Evolutionary conservation across 164 flowering plant species (phyloP), one percentile per base, ranked within the genome.

Genomic region (Pachysandra terminalis): DNA sequence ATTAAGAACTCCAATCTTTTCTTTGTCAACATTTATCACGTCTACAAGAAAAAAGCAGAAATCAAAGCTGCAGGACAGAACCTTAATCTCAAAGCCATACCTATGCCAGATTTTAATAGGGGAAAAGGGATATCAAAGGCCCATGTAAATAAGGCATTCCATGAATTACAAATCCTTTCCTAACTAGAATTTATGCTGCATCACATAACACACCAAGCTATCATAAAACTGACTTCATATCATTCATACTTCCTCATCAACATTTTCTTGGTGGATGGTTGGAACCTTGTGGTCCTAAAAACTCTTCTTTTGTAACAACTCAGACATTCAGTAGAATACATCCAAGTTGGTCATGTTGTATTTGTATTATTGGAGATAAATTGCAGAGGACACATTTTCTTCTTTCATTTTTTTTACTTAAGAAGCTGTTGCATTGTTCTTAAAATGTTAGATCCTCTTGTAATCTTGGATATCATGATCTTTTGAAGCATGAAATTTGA

Each of bases 1-100:
- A 45, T 45, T 5, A 45, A 45, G 51, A 45, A 45, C 10, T 45
- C 6, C 37, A 32, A 45, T 45, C 23, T 26, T 24, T 52, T 23
- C 49, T 61, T 51, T 35, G 13, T 74, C 51, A 45, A 28, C 61
- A 69, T 65, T 32, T 23, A 3, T 21, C 61, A 54, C 48, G 45
- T 37, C 26, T 12, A 26, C 16, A 59, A 65, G 32, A 80, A 76
- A 63, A 88, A 67, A 7, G 73, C 75, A 16, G 82, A 74, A 45
- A 73, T 78, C 2, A 81, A 73, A 76, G 63, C 59, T 72, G 54
- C 73, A 32, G 7, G 84, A 24, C 81, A 73, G 56, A 81, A 78
- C 76, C 82, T 73, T 70, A 81, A 78, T 76, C 74, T 76, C 63
- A 84, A 82, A 78, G 76, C 86, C 28, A 75, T 81, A 40, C 79